phyloP scores from a whole-genome alignment of 805 yeast species.

The Cyberlindnera xylosilytica region DNA sequence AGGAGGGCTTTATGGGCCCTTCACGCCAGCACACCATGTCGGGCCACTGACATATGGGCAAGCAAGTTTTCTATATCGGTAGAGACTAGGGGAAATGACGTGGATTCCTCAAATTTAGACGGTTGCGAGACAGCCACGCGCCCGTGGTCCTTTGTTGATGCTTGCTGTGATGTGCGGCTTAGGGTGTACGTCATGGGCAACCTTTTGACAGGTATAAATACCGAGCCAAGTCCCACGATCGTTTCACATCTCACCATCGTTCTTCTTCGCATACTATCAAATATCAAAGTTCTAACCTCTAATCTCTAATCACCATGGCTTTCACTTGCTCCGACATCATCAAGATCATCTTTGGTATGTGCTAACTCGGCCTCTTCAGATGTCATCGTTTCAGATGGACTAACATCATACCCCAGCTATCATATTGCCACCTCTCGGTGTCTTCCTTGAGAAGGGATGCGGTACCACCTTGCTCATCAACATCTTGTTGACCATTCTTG shows the following conservation, averaged over 20 bases:
- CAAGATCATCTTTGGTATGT: slow-evolving; percentile 37
- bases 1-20: too few species aligned
- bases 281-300: background rate
- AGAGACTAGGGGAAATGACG: too few species aligned
- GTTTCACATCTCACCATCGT: background rate
- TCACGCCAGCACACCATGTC: too few species aligned
- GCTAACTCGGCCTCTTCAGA: background rate
- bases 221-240: background rate
- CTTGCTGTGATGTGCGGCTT: background rate
- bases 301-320: slow-evolving; percentile 33
- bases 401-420: slow-evolving; percentile 32
- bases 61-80: too few species aligned
- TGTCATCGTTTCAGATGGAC: background rate
- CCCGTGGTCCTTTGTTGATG: background rate
- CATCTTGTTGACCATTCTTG: slow-evolving; percentile 59
- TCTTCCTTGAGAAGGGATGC: slow-evolving; percentile 52
- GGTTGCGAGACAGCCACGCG: too few species aligned
- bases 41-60: too few species aligned
- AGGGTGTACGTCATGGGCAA: background rate
- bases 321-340: slow-evolving; percentile 46
- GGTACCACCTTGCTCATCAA: slow-evolving; percentile 36
- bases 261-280: background rate
- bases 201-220: background rate
- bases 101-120: too few species aligned
- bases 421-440: slow-evolving; percentile 56